A percentile compares a stretch with the other conserved stretches of the same genome.
These are phyloP conservation scores for Zygoascus tannicola DNA, from an alignment of 805 yeast genomes.

Conservation along the genomic window DNA sequence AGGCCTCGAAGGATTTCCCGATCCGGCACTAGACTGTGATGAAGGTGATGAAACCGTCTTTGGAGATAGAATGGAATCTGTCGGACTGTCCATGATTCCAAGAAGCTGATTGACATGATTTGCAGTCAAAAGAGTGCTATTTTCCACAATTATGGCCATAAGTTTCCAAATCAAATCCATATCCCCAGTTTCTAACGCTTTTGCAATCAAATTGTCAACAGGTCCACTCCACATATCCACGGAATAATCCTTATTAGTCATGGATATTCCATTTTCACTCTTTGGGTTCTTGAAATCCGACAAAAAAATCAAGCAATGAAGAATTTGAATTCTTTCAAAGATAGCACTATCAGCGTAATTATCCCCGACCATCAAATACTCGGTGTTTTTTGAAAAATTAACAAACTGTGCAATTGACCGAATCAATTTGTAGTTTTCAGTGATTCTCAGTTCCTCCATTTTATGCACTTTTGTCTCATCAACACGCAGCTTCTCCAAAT, in stretches of 20 bases:
- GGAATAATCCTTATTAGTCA: background rate
- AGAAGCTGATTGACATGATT: background rate
- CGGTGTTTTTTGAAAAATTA: constrained; percentile 9
- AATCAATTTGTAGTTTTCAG: constrained; percentile 25
- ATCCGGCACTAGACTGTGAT: background rate
- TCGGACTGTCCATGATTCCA: background rate
- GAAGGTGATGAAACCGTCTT: background rate
- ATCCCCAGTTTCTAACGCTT: background rate
- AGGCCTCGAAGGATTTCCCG: too few species aligned
- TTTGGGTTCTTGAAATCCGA: background rate
- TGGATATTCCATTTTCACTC: background rate
- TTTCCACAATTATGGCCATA: background rate
- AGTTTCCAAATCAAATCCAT: constrained; percentile 1
- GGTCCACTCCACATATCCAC: background rate
- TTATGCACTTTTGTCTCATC: constrained; percentile 14
- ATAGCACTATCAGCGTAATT: constrained; percentile 10
- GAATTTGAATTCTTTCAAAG: constrained; percentile 6
- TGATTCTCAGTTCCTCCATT: constrained; percentile 27
- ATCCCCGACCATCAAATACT: constrained; percentile 15
- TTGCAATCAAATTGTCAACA: background rate
- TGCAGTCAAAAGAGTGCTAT: background rate
- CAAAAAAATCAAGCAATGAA: constrained; percentile 12
- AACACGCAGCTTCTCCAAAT: constrained; percentile 14
- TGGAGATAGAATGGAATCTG: background rate
- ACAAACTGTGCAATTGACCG: constrained; percentile 18